These are phyloP conservation scores for Globisporangium heterothallicum DNA, from an alignment of 352 stramenopile genomes.

Conservation along the genomic window DNA sequence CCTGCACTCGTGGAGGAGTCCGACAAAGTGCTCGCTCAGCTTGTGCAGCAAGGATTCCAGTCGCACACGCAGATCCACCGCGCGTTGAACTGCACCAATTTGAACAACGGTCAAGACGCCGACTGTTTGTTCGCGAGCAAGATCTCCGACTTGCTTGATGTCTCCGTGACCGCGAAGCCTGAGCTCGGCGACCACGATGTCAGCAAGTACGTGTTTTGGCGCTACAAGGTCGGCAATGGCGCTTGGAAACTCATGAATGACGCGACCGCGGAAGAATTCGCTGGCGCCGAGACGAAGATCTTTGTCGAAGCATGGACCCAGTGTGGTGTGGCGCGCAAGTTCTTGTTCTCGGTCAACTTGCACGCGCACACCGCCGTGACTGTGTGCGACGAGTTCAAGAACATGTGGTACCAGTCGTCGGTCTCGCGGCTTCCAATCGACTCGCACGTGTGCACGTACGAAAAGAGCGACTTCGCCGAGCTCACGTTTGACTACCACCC, in stretches of 20 bases:
- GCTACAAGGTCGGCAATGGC: slow-evolving; percentile 40
- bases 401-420: slow-evolving; percentile 69
- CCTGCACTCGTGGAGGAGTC: slow-evolving; percentile 21
- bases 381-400: slow-evolving; percentile 45
- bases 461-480: slow-evolving; percentile 56
- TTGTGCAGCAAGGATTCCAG: slow-evolving; percentile 36
- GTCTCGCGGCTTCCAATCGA: slow-evolving; percentile 27
- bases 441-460: slow-evolving; percentile 40
- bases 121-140: slow-evolving; percentile 31
- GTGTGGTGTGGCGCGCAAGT: slow-evolving; percentile 40
- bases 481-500: slow-evolving; percentile 61
- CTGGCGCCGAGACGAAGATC: slow-evolving; percentile 36
- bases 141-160: slow-evolving; percentile 33
- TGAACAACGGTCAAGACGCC: slow-evolving; percentile 19
- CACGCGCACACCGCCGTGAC: slow-evolving; percentile 40
- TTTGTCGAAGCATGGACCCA: slow-evolving; percentile 53
- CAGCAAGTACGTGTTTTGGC: slow-evolving; percentile 57
- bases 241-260: slow-evolving; percentile 24
- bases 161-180: slow-evolving; percentile 20
- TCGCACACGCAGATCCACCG: slow-evolving; percentile 59
- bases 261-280: slow-evolving; percentile 30
- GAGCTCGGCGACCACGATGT: slow-evolving; percentile 7
- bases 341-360: slow-evolving; percentile 44
- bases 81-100: slow-evolving; percentile 38
- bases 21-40: slow-evolving; percentile 26